Base-by-base conservation (phyloP, 2,329 filamentous ascomycete genomes). In the Tolypocladium sp. region DNA sequence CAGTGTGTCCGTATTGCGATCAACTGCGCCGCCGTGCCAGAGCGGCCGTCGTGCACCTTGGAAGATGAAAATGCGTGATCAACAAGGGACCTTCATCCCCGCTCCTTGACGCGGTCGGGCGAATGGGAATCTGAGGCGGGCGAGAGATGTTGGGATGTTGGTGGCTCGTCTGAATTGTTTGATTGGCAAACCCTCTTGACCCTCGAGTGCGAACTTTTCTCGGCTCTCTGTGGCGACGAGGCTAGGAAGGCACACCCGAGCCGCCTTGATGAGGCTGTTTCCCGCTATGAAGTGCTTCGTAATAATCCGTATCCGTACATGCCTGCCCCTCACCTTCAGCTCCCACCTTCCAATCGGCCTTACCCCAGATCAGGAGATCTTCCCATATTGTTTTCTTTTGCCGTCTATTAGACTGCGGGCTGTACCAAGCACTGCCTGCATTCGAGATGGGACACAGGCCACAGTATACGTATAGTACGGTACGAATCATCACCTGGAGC, bases 81-180 rank as follows among this genome's bases (percentile, higher is more conserved):
- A 10, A 17, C 4, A 10, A 27, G 12, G 37, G 15, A 20, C 15
- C 33, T 37, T 56, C 46, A 30, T 53, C 37, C 59, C 40, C 22
- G 40, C 10, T 44, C n/a, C 22, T 7, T 37, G 15, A 25, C 42
- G 38, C 40, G 1, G 41, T 37, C 54, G 52, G 37, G 51, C 59
- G 56, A 60, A 60, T 60, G 53, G 59, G 55, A 55, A 49, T 30
- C 20, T 35, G 20, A 49, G 53, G 54, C 44, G 46, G 56, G 52
- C 35, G 41, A 52, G 44, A 27, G 30, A 13, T 12, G 37, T 35
- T 35, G 27, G 27, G n/a, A 40, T 20, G 35, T 30, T 35, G 4
- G 49, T 35, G 4, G 27, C 49, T 35, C 27, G 20, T 33, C 27
- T 38, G 15, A 6, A 17, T 20, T 22, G 10, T 38, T 49, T 38